Evolutionary conservation across 768 basidiomycete species (phyloP), one percentile per base, ranked within the genome.

Genomic region (Suillus decipiens): DNA sequence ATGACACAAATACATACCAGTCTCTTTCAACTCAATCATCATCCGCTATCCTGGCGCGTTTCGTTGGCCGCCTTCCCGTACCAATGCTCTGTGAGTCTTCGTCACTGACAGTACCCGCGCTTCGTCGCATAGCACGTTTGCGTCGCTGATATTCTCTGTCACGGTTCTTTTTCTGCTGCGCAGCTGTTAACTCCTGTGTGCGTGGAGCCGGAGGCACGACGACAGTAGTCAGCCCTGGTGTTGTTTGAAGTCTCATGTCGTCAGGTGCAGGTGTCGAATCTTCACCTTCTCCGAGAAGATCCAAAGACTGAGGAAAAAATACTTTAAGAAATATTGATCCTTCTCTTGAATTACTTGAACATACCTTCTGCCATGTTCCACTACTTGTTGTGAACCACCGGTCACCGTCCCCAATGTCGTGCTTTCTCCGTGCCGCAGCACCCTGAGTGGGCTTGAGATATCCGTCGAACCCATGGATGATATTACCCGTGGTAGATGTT

Each of bases 381-480:
- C 92, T 93, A 76, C 92, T 93, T 63, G 82, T 89, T 2, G 92
- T 92, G 75, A 95, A 95, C 65, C 93, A 78, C 54, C 93, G 82
- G 70, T 95, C 93, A 14, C 83, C 78, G 62, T 94, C 93, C 64
- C 83, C 85, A 62, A 92, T 83, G 67, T 94, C 92, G 67, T 88
- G 86, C 70, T 87, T 88, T 71, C 89, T 82, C 68, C 91, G 80
- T 10, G 73, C 74, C 4, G 75, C 74, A 22, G 75, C 74, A 8
- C 83, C 86, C 10, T 83, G 80, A 1, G 83, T 83, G 63, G 88
- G 89, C 75, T 94, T 95, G 63, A 94, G 84, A 71, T 93, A 95
- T 47, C 88, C 87, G 61, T 94, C 93, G 66, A 94, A 94, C 5
- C 93, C 93, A 68, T 89, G 89, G 42, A 95, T 89, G 60, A 95